These are phyloP conservation scores for Ceratocystis huliohia DNA, from an alignment of 2,329 filamentous ascomycete genomes.

Conservation along the genomic window DNA sequence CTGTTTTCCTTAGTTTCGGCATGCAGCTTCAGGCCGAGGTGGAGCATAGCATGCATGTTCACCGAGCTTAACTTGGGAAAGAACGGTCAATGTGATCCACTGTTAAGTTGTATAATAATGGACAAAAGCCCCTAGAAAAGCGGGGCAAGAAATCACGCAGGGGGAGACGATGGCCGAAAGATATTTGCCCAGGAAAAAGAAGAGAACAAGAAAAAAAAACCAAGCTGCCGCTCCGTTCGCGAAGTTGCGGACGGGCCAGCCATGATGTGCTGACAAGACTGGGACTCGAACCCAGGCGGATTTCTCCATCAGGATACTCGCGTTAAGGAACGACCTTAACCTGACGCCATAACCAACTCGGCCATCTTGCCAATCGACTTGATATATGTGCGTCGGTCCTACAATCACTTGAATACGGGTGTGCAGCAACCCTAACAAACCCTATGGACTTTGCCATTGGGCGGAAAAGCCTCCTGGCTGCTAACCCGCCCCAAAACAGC, in stretches of 20 bases:
- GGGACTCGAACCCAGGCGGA: slow-evolving; percentile 21
- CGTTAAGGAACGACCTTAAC: slow-evolving; percentile 28
- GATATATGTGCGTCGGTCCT: not conserved
- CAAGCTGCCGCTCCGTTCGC: not conserved
- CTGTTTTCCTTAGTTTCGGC: not conserved
- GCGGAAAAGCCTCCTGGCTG: too few species aligned
- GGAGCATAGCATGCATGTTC: not conserved
- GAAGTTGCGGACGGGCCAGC: not conserved
- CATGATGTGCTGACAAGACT: slow-evolving; percentile 16
- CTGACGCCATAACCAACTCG: slow-evolving; percentile 30
- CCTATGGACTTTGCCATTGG: too few species aligned
- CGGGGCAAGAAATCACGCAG: not conserved
- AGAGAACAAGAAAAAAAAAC: not conserved
- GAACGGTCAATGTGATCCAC: not conserved
- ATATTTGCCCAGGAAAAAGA: not conserved
- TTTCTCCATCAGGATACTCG: slow-evolving; percentile 22
- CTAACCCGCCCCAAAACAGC: too few species aligned
- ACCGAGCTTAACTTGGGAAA: not conserved
- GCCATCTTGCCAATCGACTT: slow-evolving; percentile 25
- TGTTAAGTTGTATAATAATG: not conserved
- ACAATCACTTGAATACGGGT: not conserved
- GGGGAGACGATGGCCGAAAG: not conserved
- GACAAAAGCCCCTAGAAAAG: not conserved
- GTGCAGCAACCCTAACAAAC: not conserved
- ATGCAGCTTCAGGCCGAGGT: not conserved